These are phyloP conservation scores for Populus pruinosa DNA, from an alignment of 345 rosid species.

Conservation along the genomic window DNA sequence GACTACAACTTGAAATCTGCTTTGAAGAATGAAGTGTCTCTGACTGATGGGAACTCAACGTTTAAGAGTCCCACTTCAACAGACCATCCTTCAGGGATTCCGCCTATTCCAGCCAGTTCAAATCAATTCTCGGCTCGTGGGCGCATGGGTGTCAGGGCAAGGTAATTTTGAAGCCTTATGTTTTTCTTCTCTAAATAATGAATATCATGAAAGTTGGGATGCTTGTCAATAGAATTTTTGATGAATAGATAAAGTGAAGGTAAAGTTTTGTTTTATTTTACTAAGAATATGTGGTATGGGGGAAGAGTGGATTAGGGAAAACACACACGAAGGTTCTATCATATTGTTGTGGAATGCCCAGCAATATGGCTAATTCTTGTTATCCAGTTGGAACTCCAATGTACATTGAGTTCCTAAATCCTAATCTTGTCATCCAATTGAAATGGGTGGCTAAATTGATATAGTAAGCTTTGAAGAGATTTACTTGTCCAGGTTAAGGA, in stretches of 20 bases:
- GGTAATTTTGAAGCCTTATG: slow-evolving; percentile 38
- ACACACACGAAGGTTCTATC: background rate
- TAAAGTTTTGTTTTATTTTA: background rate
- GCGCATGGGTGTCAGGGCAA: slow-evolving; percentile 78
- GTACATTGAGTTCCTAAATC: background rate
- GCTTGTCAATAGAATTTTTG: background rate
- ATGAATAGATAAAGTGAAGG: background rate
- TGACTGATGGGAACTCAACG: slow-evolving; percentile 48
- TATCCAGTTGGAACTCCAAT: background rate
- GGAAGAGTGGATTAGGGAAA: background rate
- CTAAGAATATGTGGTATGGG: background rate
- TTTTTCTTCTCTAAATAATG: background rate
- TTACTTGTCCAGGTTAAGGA: background rate
- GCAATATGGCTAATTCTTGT: background rate
- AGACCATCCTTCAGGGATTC: slow-evolving; percentile 65
- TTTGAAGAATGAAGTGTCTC: slow-evolving; percentile 47
- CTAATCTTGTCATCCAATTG: background rate
- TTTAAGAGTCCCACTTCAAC: slow-evolving; percentile 40
- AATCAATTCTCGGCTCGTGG: slow-evolving; percentile 95
- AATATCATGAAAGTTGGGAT: background rate
- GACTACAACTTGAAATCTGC: slow-evolving; percentile 66
- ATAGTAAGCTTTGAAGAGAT: background rate
- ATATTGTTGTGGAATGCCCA: background rate
- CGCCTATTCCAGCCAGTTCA: slow-evolving; percentile 71
- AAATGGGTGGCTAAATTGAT: background rate